Conservation (phyloP, 202 grass and related monocot species). For the Dendrocalamus latiflorus region DNA sequence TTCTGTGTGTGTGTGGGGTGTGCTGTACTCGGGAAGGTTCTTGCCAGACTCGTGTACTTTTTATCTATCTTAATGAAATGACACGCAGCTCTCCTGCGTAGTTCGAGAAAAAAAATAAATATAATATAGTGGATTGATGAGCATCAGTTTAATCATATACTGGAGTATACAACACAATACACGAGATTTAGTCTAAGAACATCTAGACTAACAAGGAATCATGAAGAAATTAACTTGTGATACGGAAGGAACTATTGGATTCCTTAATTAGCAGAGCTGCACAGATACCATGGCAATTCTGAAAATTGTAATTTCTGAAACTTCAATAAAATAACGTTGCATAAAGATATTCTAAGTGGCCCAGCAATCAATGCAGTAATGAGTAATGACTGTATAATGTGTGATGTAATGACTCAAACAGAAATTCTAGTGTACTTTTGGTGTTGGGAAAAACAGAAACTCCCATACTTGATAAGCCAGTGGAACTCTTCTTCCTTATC, state of each 20-base stretch:
- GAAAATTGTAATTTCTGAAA: neutral
- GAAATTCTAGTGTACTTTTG: neutral
- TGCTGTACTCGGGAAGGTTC: too few species aligned
- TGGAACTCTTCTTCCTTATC: constrained; percentile 85
- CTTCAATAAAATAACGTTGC: neutral
- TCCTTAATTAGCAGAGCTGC: neutral
- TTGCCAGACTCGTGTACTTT: too few species aligned
- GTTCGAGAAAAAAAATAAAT: too few species aligned
- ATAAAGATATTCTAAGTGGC: neutral
- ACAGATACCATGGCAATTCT: neutral
- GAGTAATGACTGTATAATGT: neutral
- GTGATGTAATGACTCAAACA: constrained; percentile 6
- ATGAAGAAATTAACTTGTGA: neutral
- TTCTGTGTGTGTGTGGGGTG: too few species aligned
- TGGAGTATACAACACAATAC: neutral
- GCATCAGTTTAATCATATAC: neutral
- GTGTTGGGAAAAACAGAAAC: neutral
- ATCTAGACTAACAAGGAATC: neutral
- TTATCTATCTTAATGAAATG: too few species aligned
- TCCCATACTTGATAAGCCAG: constrained; percentile 82
- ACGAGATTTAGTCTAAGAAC: neutral
- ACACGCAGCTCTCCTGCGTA: too few species aligned
- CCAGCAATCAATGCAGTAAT: neutral
- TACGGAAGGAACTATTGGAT: neutral
- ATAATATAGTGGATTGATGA: neutral